Conservation (phyloP, 78 protist genomes). For the Emiliania huxleyi region DNA sequence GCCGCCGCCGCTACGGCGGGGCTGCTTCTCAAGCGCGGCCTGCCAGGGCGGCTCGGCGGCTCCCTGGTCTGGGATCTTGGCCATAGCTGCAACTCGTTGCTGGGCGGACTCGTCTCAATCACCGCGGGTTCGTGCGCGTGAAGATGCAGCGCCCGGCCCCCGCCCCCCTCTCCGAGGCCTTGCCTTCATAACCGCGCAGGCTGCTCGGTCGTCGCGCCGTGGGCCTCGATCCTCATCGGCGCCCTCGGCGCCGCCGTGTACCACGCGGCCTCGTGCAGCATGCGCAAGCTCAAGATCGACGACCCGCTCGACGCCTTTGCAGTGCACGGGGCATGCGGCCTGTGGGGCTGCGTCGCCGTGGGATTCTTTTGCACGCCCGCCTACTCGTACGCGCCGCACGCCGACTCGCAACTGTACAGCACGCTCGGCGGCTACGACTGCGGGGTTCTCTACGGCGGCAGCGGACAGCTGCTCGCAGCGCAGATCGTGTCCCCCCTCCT, state of each 20-base stretch:
- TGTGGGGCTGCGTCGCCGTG: neutral
- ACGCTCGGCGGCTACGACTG: neutral
- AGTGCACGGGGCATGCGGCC: slow-evolving; percentile 23
- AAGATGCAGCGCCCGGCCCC: no score
- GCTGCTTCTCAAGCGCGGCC: neutral
- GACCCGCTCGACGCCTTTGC: slow-evolving; percentile 40
- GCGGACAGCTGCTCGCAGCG: neutral
- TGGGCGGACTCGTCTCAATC: slow-evolving; percentile 41
- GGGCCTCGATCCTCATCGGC: neutral
- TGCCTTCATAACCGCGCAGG: neutral
- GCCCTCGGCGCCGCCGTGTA: neutral
- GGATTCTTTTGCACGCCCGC: neutral
- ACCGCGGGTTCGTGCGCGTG: neutral
- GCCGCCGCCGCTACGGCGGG: neutral
- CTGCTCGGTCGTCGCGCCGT: neutral
- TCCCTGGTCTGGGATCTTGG: neutral
- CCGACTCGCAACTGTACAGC: neutral
- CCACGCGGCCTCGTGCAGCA: neutral
- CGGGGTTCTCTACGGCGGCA: neutral
- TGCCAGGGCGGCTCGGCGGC: neutral
- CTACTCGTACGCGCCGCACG: neutral
- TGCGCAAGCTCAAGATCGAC: neutral
- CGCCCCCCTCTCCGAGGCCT: no score
- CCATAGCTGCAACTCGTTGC: slow-evolving; percentile 11
- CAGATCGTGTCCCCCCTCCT: neutral